Conservation (phyloP, 2,329 filamentous ascomycete species). For the Aspergillus viridinutans region DNA sequence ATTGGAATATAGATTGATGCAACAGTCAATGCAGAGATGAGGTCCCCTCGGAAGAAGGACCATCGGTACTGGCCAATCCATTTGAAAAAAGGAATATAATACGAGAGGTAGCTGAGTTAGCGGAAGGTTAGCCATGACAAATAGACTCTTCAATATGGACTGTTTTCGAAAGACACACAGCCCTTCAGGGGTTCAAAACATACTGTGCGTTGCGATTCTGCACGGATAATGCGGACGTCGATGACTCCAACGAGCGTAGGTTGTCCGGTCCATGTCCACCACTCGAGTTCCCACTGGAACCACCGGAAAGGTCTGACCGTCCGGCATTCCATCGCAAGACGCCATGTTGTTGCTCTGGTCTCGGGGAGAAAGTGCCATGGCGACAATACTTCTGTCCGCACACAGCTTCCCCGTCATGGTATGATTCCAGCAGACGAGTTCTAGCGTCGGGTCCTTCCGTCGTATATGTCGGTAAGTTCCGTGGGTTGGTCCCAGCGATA, state of each 20-base stretch:
- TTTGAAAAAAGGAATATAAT: conserved; percentile 86
- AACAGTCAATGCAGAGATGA: conserved; percentile 87
- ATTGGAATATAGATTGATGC: conserved; percentile 98
- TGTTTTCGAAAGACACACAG: background rate
- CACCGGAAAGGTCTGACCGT: conserved; percentile 29
- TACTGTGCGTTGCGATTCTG: conserved; percentile 71
- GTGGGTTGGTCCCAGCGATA: background rate
- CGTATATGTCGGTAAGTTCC: conserved; percentile 8
- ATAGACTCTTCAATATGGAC: background rate
- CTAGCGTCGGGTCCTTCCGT: conserved; percentile 26
- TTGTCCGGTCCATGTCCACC: conserved; percentile 53
- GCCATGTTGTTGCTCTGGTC: conserved; percentile 50
- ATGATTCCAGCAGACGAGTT: conserved; percentile 38
- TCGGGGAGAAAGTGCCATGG: conserved; percentile 74
- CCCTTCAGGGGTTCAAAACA: conserved; percentile 24
- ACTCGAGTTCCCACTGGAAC: conserved; percentile 32
- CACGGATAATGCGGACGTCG: conserved; percentile 70
- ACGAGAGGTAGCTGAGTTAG: conserved; percentile 69
- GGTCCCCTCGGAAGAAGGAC: conserved; percentile 77
- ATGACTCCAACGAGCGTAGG: conserved; percentile 66
- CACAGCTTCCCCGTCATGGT: conserved; percentile 31
- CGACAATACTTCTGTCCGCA: conserved; percentile 51
- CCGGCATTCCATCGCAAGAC: conserved; percentile 21
- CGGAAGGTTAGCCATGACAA: conserved; percentile 5
- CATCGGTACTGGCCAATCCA: conserved; percentile 87